These are phyloP conservation scores for Hymenoscyphus repandus DNA, from an alignment of 2,329 filamentous ascomycete genomes.

Conservation along the genomic window DNA sequence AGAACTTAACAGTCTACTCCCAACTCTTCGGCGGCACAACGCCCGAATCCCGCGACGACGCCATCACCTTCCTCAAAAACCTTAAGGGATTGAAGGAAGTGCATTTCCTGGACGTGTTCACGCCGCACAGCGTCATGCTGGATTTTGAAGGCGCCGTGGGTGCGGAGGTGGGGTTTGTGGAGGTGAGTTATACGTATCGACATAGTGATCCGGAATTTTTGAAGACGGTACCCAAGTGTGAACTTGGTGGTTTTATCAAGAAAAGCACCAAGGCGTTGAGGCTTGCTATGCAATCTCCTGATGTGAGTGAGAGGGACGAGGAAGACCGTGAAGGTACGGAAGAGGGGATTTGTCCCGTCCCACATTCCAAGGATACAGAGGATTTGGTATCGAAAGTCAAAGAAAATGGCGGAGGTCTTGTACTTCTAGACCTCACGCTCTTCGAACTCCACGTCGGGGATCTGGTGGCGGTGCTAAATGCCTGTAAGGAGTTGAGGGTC, in stretches of 20 bases:
- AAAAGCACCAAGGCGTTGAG: slow-evolving; percentile 15
- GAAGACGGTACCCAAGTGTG: slow-evolving; percentile 11
- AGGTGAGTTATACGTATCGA: slow-evolving; percentile 42
- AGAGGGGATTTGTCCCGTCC: slow-evolving; percentile 15
- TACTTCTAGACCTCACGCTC: slow-evolving; percentile 34
- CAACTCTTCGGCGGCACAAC: slow-evolving; percentile 41
- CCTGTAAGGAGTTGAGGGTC: slow-evolving; percentile 35
- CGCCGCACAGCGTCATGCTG: slow-evolving; percentile 36
- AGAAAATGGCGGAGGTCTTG: slow-evolving; percentile 20
- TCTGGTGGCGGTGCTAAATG: slow-evolving; percentile 32
- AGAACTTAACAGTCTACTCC: slow-evolving; percentile 39
- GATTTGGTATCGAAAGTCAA: slow-evolving; percentile 15
- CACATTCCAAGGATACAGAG: slow-evolving; percentile 1
- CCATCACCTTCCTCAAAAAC: slow-evolving; percentile 33
- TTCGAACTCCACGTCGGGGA: slow-evolving; percentile 35
- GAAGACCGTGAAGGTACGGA: slow-evolving; percentile 24
- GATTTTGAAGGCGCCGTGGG: slow-evolving; percentile 21
- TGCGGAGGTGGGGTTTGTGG: slow-evolving; percentile 37
- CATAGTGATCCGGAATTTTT: slow-evolving; percentile 31
- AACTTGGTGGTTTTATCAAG: slow-evolving; percentile 14
- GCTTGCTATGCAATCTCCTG: slow-evolving; percentile 14
- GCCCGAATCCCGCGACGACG: slow-evolving; percentile 34
- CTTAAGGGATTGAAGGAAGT: slow-evolving; percentile 35
- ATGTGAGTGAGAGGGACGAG: slow-evolving; percentile 18
- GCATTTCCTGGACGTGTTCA: slow-evolving; percentile 44